A percentile compares a stretch with the other conserved stretches of the same genome.
phyloP scores from a whole-genome alignment of 2,329 filamentous ascomycete species.

The Albifimbria verrucaria region DNA sequence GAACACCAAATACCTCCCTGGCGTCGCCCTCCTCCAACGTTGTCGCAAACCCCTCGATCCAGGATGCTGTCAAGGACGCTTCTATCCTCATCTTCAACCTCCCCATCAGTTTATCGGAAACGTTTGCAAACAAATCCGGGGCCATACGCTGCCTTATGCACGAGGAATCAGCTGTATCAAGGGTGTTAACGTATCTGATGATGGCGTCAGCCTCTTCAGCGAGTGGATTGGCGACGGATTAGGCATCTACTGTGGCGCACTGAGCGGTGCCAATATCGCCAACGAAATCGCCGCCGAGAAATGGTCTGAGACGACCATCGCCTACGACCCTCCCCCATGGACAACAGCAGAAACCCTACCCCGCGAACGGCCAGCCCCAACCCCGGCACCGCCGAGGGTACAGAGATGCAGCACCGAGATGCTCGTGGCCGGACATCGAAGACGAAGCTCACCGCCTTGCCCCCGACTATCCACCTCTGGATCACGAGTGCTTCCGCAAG shows the following conservation, averaged over 20 bases:
- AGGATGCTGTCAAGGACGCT: constrained; percentile 76
- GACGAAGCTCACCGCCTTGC: constrained; percentile 74
- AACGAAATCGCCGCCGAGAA: constrained; percentile 93
- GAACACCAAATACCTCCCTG: constrained; percentile 97
- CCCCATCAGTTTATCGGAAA: constrained; percentile 90
- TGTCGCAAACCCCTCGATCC: constrained; percentile 76
- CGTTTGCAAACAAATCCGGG: constrained; percentile 79
- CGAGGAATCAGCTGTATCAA: constrained; percentile 97
- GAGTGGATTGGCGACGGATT: constrained; percentile 90
- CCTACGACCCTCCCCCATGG: constrained; percentile 91
- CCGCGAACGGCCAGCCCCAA: constrained; percentile 45
- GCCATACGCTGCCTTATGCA: constrained; percentile 87
- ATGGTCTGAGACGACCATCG: constrained; percentile 95
- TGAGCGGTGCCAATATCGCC: constrained; percentile 95
- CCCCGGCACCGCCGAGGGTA: constrained; percentile 49
- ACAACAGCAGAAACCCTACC: constrained; percentile 68
- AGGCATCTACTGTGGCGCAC: constrained; percentile 92
- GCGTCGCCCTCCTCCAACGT: constrained; percentile 83
- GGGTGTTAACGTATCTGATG: constrained; percentile 87
- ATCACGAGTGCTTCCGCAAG: constrained; percentile 76
- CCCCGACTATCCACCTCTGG: constrained; percentile 77
- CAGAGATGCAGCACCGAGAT: constrained; percentile 64
- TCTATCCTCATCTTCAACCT: constrained; percentile 95
- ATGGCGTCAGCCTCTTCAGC: constrained; percentile 84
- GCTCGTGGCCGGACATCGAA: constrained; percentile 64